phyloP scores from a whole-genome alignment of 1,284 basidiomycete species.

The Cryptococcus sp. region DNA sequence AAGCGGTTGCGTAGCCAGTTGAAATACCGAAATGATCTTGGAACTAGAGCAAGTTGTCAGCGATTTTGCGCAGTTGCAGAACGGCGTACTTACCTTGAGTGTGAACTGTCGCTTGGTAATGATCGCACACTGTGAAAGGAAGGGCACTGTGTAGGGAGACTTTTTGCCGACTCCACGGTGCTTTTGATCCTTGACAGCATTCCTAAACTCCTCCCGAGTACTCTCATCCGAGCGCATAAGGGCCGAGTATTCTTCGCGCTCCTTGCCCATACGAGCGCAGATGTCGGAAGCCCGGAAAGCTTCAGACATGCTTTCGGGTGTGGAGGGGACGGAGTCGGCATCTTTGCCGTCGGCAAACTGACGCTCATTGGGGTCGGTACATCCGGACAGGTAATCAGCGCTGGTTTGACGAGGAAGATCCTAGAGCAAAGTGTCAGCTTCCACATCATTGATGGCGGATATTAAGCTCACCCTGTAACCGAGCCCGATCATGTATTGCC shows the following conservation, averaged over 20 bases:
- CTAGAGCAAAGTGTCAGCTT: slow-evolving; percentile 3
- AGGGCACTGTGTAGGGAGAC: slow-evolving; percentile 83
- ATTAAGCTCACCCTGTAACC: slow-evolving; percentile 49
- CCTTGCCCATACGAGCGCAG: slow-evolving; percentile 58
- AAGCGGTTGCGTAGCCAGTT: slow-evolving; percentile 66
- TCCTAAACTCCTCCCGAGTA: slow-evolving; percentile 73
- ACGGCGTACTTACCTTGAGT: slow-evolving; percentile 53
- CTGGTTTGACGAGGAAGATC: slow-evolving; percentile 56
- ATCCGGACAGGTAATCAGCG: slow-evolving; percentile 70
- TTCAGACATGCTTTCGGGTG: slow-evolving; percentile 69
- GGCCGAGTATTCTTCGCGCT: slow-evolving; percentile 65
- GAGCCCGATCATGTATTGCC: slow-evolving; percentile 58
- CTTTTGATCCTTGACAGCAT: slow-evolving; percentile 75
- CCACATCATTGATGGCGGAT: neutral
- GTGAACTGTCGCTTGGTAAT: slow-evolving; percentile 75
- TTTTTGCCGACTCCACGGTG: slow-evolving; percentile 76
- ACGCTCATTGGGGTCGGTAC: slow-evolving; percentile 78
- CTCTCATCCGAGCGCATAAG: slow-evolving; percentile 63
- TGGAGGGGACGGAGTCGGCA: slow-evolving; percentile 66
- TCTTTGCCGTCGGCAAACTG: slow-evolving; percentile 74
- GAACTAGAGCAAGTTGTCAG: slow-evolving; percentile 55
- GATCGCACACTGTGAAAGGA: slow-evolving; percentile 70
- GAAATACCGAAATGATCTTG: slow-evolving; percentile 81
- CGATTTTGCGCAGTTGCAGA: neutral
- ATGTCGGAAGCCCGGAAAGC: slow-evolving; percentile 66